Conservation (phyloP, 768 basidiomycete species). For the Multifurca ochricompacta region DNA sequence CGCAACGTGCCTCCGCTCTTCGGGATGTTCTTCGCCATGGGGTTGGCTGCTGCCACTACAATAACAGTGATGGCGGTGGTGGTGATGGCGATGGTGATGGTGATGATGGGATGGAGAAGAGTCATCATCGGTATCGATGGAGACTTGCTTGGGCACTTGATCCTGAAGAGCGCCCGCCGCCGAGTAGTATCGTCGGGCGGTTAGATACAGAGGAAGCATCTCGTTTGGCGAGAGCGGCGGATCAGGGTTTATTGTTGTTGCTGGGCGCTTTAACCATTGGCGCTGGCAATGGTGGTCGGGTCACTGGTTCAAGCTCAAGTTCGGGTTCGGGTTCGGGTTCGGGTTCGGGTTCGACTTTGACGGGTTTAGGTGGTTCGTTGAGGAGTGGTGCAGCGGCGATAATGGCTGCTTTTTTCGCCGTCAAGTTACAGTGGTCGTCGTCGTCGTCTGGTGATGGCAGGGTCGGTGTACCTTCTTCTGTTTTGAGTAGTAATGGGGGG, state of each 20-base stretch:
- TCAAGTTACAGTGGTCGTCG: not conserved
- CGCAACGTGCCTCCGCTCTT: constrained; percentile 44
- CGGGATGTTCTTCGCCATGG: constrained; percentile 29
- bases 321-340: no score
- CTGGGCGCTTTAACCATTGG: not conserved
- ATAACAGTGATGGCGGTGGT: no score
- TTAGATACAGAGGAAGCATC: constrained; percentile 77
- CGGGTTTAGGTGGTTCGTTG: no score
- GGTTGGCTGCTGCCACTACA: no score
- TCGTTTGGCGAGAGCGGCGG: constrained; percentile 61
- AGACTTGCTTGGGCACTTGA: constrained; percentile 86
- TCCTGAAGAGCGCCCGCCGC: no score
- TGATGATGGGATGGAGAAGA: no score
- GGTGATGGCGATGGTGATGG: constrained; percentile 22
- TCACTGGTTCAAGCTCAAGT: not conserved
- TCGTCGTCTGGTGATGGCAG: not conserved
- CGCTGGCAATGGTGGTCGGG: not conserved
- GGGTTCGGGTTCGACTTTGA: not conserved
- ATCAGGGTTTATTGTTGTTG: constrained; percentile 30
- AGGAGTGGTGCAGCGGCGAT: not conserved
- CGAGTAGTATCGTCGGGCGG: constrained; percentile 78
- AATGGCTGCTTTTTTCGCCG: not conserved
- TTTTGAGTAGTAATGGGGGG: no score
- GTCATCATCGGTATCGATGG: no score
- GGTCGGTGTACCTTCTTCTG: not conserved